Evolutionary conservation across 2,329 filamentous ascomycete genomes (phyloP).

Genomic region (Aspergillus calidoustus): DNA sequence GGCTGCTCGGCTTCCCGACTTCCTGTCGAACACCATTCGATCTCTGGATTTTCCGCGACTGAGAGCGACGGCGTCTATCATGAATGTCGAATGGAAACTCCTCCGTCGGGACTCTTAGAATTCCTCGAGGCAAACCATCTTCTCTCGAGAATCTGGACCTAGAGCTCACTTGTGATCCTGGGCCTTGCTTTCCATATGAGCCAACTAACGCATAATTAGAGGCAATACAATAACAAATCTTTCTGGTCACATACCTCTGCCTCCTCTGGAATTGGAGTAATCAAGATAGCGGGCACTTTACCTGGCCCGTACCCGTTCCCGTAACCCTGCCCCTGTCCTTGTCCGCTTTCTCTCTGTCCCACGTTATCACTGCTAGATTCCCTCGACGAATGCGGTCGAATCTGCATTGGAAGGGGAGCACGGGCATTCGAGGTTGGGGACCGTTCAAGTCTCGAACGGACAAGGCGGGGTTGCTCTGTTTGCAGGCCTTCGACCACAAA

Average conservation of each 20-base stretch:
- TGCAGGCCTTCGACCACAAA: constrained; percentile 17
- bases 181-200: constrained; percentile 11
- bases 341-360: background rate
- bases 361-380: background rate
- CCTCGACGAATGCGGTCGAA: constrained; percentile 11
- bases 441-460: constrained; percentile 11
- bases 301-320: constrained; percentile 9
- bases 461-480: constrained; percentile 18
- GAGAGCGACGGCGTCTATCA: background rate
- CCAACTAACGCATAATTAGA: constrained; percentile 3
- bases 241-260: constrained; percentile 11
- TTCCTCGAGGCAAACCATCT: constrained; percentile 9
- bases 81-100: constrained; percentile 16
- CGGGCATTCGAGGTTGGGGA: background rate
- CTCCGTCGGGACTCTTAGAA: constrained; percentile 18
- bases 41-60: constrained; percentile 4
- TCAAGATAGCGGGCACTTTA: constrained; percentile 17
- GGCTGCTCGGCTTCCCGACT: background rate
- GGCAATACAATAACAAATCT: background rate
- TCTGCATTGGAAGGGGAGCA: constrained; percentile 16
- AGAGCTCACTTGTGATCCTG: constrained; percentile 9
- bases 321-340: constrained; percentile 1
- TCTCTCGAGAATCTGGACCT: background rate
- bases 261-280: constrained; percentile 16
- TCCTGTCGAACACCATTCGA: constrained; percentile 8